Evolutionary conservation across 2,329 filamentous ascomycete genomes (phyloP).

Genomic region (Alternaria sp.): DNA sequence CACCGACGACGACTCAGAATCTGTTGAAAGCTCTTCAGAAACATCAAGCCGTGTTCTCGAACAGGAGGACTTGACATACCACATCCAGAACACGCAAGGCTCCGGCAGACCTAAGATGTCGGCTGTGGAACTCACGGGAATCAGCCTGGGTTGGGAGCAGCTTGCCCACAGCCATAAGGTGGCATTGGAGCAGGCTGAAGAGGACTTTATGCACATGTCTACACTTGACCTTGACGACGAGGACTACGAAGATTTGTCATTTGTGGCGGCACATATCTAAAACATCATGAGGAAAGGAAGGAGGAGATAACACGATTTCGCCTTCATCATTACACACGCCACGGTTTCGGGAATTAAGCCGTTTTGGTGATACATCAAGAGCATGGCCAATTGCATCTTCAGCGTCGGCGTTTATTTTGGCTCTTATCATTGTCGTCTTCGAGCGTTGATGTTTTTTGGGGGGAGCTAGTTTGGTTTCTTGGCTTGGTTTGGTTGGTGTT

Average conservation of each 20-base stretch:
- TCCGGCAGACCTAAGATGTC: constrained; percentile 18
- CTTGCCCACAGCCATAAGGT: constrained; percentile 12
- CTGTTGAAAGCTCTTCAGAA: neutral
- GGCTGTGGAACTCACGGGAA: constrained; percentile 14
- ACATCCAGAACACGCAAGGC: constrained; percentile 6
- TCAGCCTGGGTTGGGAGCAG: constrained; percentile 17
- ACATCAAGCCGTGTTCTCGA: constrained; percentile 2
- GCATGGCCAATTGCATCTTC: neutral
- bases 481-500: constrained; percentile 1
- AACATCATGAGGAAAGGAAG: neutral
- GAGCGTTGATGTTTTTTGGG: neutral
- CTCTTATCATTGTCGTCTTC: neutral
- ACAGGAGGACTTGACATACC: constrained; percentile 5
- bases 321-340: neutral
- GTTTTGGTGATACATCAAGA: neutral
- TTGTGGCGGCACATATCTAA: neutral
- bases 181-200: constrained; percentile 18
- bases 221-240: constrained; percentile 12
- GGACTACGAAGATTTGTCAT: constrained; percentile 13
- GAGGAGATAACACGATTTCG: neutral
- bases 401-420: neutral
- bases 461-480: neutral
- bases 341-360: neutral
- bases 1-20: constrained; percentile 15
- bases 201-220: constrained; percentile 16